phyloP scores from a whole-genome alignment of 2,329 filamentous ascomycete genomes.

The Myriangium duriaei region DNA sequence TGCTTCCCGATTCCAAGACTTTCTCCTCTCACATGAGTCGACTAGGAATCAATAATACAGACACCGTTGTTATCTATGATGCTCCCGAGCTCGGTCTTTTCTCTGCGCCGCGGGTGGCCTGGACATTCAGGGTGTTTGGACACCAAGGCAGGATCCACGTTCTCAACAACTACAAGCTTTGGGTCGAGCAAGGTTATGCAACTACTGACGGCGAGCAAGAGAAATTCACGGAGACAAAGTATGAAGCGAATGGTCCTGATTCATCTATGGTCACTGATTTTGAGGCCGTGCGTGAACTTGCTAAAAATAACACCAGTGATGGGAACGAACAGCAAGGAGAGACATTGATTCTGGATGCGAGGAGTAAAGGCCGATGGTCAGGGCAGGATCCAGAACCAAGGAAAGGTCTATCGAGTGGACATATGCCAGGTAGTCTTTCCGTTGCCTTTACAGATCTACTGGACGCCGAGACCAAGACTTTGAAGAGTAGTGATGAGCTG shows the following conservation, averaged over 20 bases:
- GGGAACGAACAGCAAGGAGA: conserved; percentile 65
- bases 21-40: conserved; percentile 84
- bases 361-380: conserved; percentile 65
- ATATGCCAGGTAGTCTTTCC: conserved; percentile 79
- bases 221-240: conserved; percentile 29
- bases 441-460: conserved; percentile 70
- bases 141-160: conserved; percentile 70
- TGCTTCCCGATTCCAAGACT: conserved; percentile 70
- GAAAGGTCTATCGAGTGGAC: conserved; percentile 69
- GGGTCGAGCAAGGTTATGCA: conserved; percentile 72
- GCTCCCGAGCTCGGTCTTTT: conserved; percentile 85
- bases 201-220: conserved; percentile 64
- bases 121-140: conserved; percentile 85
- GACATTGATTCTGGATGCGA: conserved; percentile 61
- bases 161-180: conserved; percentile 91
- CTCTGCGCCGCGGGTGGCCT: conserved; percentile 82
- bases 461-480: conserved; percentile 69
- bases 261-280: conserved; percentile 60
- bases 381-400: conserved; percentile 79
- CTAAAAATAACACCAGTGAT: conserved; percentile 65
- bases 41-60: conserved; percentile 74
- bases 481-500: conserved; percentile 60
- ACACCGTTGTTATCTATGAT: conserved; percentile 90
- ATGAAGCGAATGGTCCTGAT: conserved; percentile 34
- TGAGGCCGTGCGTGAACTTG: conserved; percentile 69